phyloP scores from a whole-genome alignment of 495 filamentous ascomycete genomes.

The Lindgomyces ingoldianus region DNA sequence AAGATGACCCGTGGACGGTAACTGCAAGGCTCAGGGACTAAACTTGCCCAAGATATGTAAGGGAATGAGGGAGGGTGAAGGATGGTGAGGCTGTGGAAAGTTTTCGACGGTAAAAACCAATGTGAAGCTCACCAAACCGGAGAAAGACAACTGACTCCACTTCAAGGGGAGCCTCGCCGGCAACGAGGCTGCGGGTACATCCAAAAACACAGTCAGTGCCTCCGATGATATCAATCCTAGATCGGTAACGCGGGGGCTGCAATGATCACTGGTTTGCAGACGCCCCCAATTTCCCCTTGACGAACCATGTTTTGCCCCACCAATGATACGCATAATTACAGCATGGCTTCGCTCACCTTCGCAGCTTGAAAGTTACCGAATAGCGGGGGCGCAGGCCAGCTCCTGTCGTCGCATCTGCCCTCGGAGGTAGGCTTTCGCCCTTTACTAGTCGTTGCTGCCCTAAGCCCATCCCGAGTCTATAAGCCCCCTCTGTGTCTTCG shows the following conservation, averaged over 20 bases:
- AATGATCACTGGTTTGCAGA: neutral
- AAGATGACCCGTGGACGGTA: too few relatives aligned
- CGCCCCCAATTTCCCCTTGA: constrained; percentile 14
- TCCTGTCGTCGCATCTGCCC: neutral
- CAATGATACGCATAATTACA: constrained; percentile 9
- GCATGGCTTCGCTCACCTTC: neutral
- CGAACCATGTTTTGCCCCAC: constrained; percentile 3
- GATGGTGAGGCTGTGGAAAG: too few relatives aligned
- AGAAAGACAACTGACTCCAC: too few relatives aligned
- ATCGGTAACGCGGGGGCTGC: neutral
- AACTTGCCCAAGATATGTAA: too few relatives aligned
- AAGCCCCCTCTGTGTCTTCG: neutral
- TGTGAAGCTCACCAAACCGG: too few relatives aligned
- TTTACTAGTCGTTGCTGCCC: neutral
- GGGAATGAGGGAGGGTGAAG: too few relatives aligned
- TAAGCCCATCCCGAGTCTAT: neutral
- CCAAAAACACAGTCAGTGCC: too few relatives aligned
- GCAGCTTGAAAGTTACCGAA: neutral
- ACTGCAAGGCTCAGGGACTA: too few relatives aligned
- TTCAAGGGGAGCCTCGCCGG: too few relatives aligned
- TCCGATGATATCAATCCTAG: neutral
- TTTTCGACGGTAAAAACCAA: too few relatives aligned
- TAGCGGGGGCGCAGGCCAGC: neutral
- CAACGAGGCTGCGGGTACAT: too few relatives aligned
- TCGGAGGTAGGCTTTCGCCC: neutral